These are phyloP conservation scores for Boletus vermiculosoides DNA, from an alignment of 768 basidiomycete species.

Conservation along the genomic window DNA sequence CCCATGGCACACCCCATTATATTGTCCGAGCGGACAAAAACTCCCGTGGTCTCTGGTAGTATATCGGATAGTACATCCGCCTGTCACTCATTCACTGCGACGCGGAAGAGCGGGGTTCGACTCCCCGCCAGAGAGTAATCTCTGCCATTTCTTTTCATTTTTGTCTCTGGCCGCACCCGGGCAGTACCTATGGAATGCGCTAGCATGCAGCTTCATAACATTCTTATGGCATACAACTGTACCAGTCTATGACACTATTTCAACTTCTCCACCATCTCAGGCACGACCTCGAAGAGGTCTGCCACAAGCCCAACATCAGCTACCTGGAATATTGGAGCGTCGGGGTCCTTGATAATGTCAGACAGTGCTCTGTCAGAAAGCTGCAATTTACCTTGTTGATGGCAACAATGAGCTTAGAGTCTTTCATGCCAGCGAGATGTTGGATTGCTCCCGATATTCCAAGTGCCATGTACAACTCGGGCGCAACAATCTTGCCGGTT, in stretches of 20 bases:
- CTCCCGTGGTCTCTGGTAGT: conserved; percentile 38
- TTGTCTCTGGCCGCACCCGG: not conserved
- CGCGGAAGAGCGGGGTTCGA: conserved; percentile 46
- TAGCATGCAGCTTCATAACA: not conserved
- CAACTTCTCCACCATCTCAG: conserved; percentile 85
- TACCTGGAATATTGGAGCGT: conserved; percentile 98
- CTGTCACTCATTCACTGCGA: conserved; percentile 32
- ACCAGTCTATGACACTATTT: conserved; percentile 40
- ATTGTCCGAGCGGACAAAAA: accelerated
- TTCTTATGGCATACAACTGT: conserved; percentile 19
- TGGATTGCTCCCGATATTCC: conserved; percentile 99
- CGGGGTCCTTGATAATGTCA: conserved; percentile 68
- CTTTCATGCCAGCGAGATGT: conserved; percentile 99
- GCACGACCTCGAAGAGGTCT: conserved; percentile 90
- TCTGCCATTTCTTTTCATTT: not conserved
- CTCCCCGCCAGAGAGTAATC: conserved; percentile 43
- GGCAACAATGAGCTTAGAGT: conserved; percentile 96
- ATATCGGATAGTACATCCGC: conserved; percentile 54
- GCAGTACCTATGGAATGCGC: not conserved
- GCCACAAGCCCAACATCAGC: conserved; percentile 94
- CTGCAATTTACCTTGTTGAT: conserved; percentile 77
- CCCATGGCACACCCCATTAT: too few relatives aligned
- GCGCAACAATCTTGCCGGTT: conserved; percentile 98
- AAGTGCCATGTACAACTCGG: conserved; percentile 92
- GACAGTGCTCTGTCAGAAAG: not conserved